These are phyloP conservation scores for Articulospora tetracladia DNA, from an alignment of 495 filamentous ascomycete species.

Conservation along the genomic window DNA sequence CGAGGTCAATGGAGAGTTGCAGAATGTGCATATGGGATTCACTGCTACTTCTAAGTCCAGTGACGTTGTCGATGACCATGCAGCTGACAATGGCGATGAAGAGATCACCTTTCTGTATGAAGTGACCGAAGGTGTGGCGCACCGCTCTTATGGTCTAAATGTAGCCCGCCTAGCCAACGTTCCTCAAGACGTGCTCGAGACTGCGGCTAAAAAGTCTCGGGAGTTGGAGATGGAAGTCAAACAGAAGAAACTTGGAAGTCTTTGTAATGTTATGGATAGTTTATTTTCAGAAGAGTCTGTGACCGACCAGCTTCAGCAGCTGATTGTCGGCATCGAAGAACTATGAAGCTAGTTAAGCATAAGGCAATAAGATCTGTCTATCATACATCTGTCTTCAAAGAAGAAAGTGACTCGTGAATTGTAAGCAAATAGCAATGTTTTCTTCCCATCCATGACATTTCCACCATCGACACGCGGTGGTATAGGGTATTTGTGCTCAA, in stretches of 20 bases:
- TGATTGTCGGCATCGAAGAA: slow-evolving; percentile 25
- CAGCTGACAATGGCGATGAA: slow-evolving; percentile 32
- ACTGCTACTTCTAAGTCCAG: slow-evolving; percentile 10
- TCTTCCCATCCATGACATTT: neutral
- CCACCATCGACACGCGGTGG: neutral
- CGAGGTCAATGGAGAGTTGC: slow-evolving; percentile 39
- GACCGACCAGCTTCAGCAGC: slow-evolving; percentile 15
- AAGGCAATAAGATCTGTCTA: neutral
- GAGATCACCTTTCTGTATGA: slow-evolving; percentile 81
- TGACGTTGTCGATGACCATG: neutral
- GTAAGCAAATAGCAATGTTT: slow-evolving; percentile 13
- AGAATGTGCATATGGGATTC: slow-evolving; percentile 46
- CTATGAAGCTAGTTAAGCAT: slow-evolving; percentile 13
- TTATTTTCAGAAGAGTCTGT: slow-evolving; percentile 23
- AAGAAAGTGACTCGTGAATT: neutral
- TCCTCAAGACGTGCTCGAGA: slow-evolving; percentile 67
- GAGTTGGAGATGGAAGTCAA: slow-evolving; percentile 75
- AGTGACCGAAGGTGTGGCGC: slow-evolving; percentile 82
- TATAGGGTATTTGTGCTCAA: neutral
- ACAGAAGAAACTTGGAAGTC: slow-evolving; percentile 45
- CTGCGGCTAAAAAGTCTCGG: slow-evolving; percentile 72
- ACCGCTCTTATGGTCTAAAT: slow-evolving; percentile 91
- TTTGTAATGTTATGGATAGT: slow-evolving; percentile 41
- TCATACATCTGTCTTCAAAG: neutral
- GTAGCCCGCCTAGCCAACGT: slow-evolving; percentile 85